Conservation (phyloP, 2,329 filamentous ascomycete genomes). For the Xenoacremonium recifei region DNA sequence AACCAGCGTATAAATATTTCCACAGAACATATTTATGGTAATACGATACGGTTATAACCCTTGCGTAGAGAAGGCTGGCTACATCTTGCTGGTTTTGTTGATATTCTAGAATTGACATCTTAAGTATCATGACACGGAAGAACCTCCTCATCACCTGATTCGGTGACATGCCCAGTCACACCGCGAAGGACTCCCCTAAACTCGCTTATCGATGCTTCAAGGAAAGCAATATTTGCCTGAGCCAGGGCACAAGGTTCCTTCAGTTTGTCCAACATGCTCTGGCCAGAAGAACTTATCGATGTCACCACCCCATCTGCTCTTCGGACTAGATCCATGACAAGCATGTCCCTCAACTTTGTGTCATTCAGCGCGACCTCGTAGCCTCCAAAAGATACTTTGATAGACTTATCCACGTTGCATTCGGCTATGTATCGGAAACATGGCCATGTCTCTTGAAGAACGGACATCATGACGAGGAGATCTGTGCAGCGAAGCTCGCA, state of each 20-base stretch:
- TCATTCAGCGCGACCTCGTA: neutral
- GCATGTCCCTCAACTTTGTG: neutral
- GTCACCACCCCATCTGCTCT: neutral
- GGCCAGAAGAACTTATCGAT: neutral
- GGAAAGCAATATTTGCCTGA: neutral
- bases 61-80: too few species aligned
- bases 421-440: neutral
- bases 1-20: too few species aligned
- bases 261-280: neutral
- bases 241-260: neutral
- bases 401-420: neutral
- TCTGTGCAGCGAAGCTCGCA: neutral
- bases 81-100: too few species aligned
- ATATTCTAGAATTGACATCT: too few species aligned
- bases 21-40: too few species aligned
- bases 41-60: too few species aligned
- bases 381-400: neutral
- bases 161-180: neutral
- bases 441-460: neutral
- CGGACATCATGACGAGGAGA: neutral
- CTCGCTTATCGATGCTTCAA: neutral
- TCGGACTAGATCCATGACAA: neutral
- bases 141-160: neutral
- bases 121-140: too few species aligned
- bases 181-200: neutral